Evolutionary conservation across 1,284 basidiomycete species (phyloP), one percentile per base, ranked within the genome.

Genomic region (Ustilago bromivora): DNA sequence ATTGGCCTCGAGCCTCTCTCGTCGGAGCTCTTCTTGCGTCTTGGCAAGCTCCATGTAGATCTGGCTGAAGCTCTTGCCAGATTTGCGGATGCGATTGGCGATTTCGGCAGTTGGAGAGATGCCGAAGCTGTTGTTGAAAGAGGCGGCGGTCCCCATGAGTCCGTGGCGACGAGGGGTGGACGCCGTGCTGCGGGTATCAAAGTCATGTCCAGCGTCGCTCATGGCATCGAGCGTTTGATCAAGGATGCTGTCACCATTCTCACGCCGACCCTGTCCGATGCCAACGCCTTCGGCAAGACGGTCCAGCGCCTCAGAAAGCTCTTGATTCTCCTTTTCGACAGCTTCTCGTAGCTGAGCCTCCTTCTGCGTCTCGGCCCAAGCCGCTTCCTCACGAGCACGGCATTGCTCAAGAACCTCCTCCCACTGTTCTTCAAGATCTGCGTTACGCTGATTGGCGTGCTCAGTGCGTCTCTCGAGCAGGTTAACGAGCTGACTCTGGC

Each of bases 21-120:
- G 90, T 17, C 90, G 89, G 62, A 92, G 91, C 57, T 95, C 92
- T 47, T 94, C 93, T 85, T 97, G 92, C 56, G 96, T 90, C 63
- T 91, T 90, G 54, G 95, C 91, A 78, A 93, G 93, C 78, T 94
- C 93, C n/a, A 92, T 89, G 84, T 96, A 96, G 17, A 96, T 91
- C 84, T 95, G 92, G 0, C 94, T 95, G 87, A 95, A 94, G 2
- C 92, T 92, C 88, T 93, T 93, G 23, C 94, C 94, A 35, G 71
- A 74, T 62, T 74, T 78, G 67, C 68, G 76, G n/a, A 73, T 64
- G 49, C 71, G 67, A 47, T 61, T 71, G 5, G 92, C 94, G 87
- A 97, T 91, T 0, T 92, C 92, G 10, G 96, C 92, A 0, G 94
- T 93, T 0, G 94, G 94, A 12, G 81, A 82, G 41, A 83, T 68